These are phyloP conservation scores for Fraxinus floribunda DNA, from an alignment of 305 asterid genomes.

Conservation along the genomic window DNA sequence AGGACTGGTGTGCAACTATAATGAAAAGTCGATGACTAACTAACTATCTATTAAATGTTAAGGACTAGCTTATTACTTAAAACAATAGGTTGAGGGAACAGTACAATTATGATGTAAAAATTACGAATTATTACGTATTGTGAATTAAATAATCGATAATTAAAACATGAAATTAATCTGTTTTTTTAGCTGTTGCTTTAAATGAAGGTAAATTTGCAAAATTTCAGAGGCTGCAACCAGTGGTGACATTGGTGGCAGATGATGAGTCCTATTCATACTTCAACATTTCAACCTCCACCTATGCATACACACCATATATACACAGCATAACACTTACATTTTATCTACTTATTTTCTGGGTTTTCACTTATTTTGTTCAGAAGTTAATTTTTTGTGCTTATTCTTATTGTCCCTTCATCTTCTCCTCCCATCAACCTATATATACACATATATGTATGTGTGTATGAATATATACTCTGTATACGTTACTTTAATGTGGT, in stretches of 20 bases:
- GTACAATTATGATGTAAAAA: neutral
- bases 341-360: constrained; percentile 21
- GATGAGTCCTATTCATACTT: constrained; percentile 67
- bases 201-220: neutral
- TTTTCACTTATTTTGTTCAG: constrained; percentile 25
- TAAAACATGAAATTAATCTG: neutral
- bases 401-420: constrained; percentile 22
- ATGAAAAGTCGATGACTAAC: neutral
- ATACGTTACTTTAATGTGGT: constrained; percentile 12
- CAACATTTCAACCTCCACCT: constrained; percentile 60
- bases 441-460: neutral
- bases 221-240: constrained; percentile 43
- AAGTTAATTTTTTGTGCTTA: neutral
- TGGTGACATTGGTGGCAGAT: constrained; percentile 31
- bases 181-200: neutral
- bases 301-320: constrained; percentile 16
- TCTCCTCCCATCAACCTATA: constrained; percentile 30
- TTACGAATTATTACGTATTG: neutral
- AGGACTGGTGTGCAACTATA: neutral
- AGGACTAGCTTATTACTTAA: neutral
- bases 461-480: neutral
- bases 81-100: neutral
- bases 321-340: neutral
- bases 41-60: neutral
- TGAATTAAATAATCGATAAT: neutral